Evolutionary conservation across 1,284 basidiomycete genomes (phyloP).

Genomic region (Leccinum fuscescens): DNA sequence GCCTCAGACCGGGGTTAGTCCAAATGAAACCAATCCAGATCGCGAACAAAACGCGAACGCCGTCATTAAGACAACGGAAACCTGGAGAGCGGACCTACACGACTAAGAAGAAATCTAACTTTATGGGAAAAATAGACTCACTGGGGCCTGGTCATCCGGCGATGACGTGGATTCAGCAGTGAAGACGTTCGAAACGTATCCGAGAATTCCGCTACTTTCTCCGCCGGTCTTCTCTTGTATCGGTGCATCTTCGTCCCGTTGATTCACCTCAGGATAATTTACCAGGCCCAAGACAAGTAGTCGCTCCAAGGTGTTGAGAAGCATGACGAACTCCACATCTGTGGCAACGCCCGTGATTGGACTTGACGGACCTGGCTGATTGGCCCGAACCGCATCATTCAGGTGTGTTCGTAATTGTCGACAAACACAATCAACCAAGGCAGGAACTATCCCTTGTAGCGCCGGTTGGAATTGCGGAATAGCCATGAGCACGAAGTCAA

Average conservation of each 20-base stretch:
- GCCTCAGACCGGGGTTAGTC: constrained; percentile 43
- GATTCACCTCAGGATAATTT: constrained; percentile 46
- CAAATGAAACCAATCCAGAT: constrained; percentile 66
- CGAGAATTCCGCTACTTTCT: constrained; percentile 68
- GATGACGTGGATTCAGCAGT: constrained; percentile 53
- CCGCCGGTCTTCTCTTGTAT: constrained; percentile 49
- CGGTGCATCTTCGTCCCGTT: constrained; percentile 57
- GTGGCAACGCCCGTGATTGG: constrained; percentile 50
- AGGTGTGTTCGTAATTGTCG: constrained; percentile 66
- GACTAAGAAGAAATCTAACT: constrained; percentile 8
- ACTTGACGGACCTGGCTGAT: constrained; percentile 41
- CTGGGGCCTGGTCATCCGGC: constrained; percentile 57
- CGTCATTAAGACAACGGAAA: constrained; percentile 69
- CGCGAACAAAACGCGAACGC: constrained; percentile 65
- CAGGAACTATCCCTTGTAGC: constrained; percentile 66
- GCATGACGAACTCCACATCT: constrained; percentile 82
- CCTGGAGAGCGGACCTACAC: constrained; percentile 64
- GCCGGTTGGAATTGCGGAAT: constrained; percentile 78
- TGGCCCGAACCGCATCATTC: constrained; percentile 51
- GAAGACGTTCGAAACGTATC: constrained; percentile 81
- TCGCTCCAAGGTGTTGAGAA: constrained; percentile 81
- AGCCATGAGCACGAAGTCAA: constrained; percentile 93
- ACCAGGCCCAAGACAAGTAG: constrained; percentile 68
- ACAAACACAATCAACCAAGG: constrained; percentile 81
- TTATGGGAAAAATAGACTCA: constrained; percentile 33